These are phyloP conservation scores for Quercus gilva DNA, from an alignment of 306 rosid species.

Conservation along the genomic window DNA sequence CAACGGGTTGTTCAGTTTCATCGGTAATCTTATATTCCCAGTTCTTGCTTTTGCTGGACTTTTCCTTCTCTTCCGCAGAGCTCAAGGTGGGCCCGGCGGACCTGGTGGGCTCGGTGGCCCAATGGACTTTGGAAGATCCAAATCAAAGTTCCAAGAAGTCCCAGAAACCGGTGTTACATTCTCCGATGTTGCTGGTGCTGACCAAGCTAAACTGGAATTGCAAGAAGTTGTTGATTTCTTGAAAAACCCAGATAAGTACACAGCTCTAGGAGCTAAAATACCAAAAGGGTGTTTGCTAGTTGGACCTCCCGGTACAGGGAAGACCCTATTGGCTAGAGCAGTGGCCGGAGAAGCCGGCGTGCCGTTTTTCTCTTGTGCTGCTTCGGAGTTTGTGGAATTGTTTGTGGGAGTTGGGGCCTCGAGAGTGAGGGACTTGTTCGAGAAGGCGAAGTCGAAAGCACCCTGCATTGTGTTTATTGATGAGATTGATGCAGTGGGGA, in stretches of 20 bases:
- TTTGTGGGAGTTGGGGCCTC: constrained; percentile 98
- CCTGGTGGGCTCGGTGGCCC: constrained; percentile 96
- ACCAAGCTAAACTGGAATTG: constrained; percentile 85
- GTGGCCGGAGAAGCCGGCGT: constrained; percentile 94
- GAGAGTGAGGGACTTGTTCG: constrained; percentile 92
- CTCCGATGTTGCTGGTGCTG: constrained; percentile 94
- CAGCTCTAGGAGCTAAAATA: constrained; percentile 90
- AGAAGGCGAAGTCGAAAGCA: constrained; percentile 95
- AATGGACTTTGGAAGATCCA: constrained; percentile 88
- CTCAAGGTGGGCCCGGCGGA: constrained; percentile 89
- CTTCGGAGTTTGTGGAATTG: constrained; percentile 90
- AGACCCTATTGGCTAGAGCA: constrained; percentile 89
- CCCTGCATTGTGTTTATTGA: constrained; percentile 99
- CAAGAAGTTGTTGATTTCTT: constrained; percentile 95
- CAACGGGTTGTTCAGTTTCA: constrained; percentile 65
- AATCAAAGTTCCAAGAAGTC: constrained; percentile 91
- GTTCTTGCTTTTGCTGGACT: constrained; percentile 87
- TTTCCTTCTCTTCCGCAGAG: constrained; percentile 80
- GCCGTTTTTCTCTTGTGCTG: constrained; percentile 97
- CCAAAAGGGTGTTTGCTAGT: constrained; percentile 97
- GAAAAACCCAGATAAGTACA: constrained; percentile 96
- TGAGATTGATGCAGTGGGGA: constrained; percentile 95
- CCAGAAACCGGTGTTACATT: constrained; percentile 91
- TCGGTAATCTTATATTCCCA: constrained; percentile 81
- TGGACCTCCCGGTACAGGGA: constrained; percentile 97